Base-by-base conservation (phyloP, 345 rosid genomes). In the Syzygium aqueum region DNA sequence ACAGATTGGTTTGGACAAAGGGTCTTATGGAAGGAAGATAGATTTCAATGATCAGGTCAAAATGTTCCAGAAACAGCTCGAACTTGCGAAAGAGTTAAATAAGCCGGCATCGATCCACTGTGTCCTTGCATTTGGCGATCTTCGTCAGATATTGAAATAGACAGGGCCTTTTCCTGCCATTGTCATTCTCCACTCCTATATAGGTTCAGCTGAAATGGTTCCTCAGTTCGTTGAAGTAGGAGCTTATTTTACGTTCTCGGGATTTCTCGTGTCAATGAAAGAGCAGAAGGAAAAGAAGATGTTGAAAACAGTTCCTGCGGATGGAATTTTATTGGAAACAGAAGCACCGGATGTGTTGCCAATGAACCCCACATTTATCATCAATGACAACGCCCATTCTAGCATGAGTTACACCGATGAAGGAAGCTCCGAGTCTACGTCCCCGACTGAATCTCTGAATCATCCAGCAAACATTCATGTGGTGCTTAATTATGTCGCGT, bases 301-400 rank as follows among this genome's bases (percentile, higher is more conserved):
- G 92, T 91, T 95, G 87, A 93, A 93, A 86, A 90, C 90, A 73
- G 98, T 97, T 88, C 90, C 97, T 88, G 90, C 87, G 30, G 97
- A 96, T 54, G 95, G 96, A 92, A 95, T 97, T 85, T 92, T 94
- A 87, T 87, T 96, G 88, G 97, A 95, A 92, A 93, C 99, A 21
- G 98, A 95, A 89, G 94, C 98, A 59, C 97, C 98, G 5, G 99
- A 96, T 89, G 99, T 96, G 19, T n/a, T 95, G 80, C 99, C 99
- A 33, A 91, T 87, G 87, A 67, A 33, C 46, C 78, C 86, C 89
- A 77, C 91, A 91, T 65, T 77, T 88, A 43, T 86, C 89, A 57
- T 85, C 87, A 86, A 91, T 95, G 87, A 91, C 92, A 25, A 40
- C 17, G 46, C 88, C 92, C 51, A 92, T 94, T 84, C 93, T 92